Evolutionary conservation across 1,284 basidiomycete genomes (phyloP).

Genomic region (Coniophora puteana): DNA sequence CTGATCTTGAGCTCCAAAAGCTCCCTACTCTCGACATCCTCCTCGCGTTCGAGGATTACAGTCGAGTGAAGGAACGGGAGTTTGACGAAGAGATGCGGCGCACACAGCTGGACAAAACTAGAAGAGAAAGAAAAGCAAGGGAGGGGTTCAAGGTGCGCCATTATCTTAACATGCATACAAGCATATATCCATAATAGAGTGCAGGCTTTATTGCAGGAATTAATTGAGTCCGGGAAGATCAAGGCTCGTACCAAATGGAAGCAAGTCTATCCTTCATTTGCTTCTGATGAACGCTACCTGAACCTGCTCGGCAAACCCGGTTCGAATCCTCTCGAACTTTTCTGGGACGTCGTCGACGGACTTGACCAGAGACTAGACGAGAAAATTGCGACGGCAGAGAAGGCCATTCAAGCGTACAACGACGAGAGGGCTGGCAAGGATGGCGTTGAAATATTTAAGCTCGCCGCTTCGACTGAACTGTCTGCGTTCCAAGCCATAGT

Average conservation of each 20-base stretch:
- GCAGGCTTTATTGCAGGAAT: conserved; percentile 67
- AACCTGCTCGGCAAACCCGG: conserved; percentile 88
- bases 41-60: conserved; percentile 89
- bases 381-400: conserved; percentile 64
- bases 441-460: conserved; percentile 30
- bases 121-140: conserved; percentile 81
- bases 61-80: conserved; percentile 82
- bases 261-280: conserved; percentile 75
- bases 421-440: conserved; percentile 32
- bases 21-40: conserved; percentile 89
- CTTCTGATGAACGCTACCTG: conserved; percentile 78
- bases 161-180: conserved; percentile 15
- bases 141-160: conserved; percentile 91
- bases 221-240: conserved; percentile 67
- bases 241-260: conserved; percentile 90
- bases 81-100: conserved; percentile 81
- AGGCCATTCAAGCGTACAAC: conserved; percentile 47
- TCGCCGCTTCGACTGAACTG: conserved; percentile 57
- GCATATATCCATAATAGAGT: conserved; percentile 2
- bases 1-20: conserved; percentile 70
- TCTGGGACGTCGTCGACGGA: conserved; percentile 91
- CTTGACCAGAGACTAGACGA: conserved; percentile 83
- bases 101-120: conserved; percentile 76
- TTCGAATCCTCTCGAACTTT: conserved; percentile 91
- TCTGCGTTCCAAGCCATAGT: conserved; percentile 61